Percentiles rank a stretch among this genome's conserved stretches.
Evolutionary conservation across 257 asterid genomes (phyloP).

Genomic region (Eustoma russellianum): DNA sequence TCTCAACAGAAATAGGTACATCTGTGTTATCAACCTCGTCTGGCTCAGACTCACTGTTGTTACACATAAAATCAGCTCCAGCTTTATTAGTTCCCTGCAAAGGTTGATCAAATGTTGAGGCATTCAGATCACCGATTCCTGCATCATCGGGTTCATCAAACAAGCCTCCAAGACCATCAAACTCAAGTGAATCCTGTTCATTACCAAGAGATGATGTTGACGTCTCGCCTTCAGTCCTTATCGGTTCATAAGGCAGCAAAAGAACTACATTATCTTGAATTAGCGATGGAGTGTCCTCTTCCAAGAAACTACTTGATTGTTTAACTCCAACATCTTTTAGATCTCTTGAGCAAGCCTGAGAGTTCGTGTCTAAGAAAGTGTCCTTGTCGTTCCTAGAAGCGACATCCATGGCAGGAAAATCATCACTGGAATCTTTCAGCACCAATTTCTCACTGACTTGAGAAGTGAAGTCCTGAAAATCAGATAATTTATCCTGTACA

Average conservation of each 20-base stretch:
- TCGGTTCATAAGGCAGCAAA: slow-evolving; percentile 33
- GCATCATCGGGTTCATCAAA: slow-evolving; percentile 55
- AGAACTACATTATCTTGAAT: slow-evolving; percentile 36
- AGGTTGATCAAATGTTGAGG: slow-evolving; percentile 19
- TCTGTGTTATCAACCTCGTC: slow-evolving; percentile 78
- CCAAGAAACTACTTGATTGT: slow-evolving; percentile 21
- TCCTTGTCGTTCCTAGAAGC: too few relatives aligned
- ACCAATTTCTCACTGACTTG: slow-evolving; percentile 18
- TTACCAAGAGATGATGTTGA: slow-evolving; percentile 24
- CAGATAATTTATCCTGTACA: slow-evolving; percentile 21
- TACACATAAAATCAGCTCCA: slow-evolving; percentile 33
- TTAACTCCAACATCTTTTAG: slow-evolving; percentile 16
- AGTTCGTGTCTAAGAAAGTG: slow-evolving; percentile 19
- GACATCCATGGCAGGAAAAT: too few relatives aligned
- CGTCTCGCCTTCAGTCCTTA: slow-evolving; percentile 24
- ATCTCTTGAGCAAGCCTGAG: slow-evolving; percentile 22
- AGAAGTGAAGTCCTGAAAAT: slow-evolving; percentile 18
- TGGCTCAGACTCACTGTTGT: slow-evolving; percentile 75
- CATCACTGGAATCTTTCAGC: slow-evolving; percentile 11
- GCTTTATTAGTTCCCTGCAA: slow-evolving; percentile 24
- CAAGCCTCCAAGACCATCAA: slow-evolving; percentile 69
- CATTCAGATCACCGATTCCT: slow-evolving; percentile 16
- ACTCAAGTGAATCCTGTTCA: slow-evolving; percentile 39
- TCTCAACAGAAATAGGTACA: slow-evolving; percentile 79
- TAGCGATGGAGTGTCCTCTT: slow-evolving; percentile 32